A percentile compares a stretch with the other conserved stretches of the same genome.
Conservation (phyloP, 2,329 filamentous ascomycete species). For the Elsinoe necatrix region DNA sequence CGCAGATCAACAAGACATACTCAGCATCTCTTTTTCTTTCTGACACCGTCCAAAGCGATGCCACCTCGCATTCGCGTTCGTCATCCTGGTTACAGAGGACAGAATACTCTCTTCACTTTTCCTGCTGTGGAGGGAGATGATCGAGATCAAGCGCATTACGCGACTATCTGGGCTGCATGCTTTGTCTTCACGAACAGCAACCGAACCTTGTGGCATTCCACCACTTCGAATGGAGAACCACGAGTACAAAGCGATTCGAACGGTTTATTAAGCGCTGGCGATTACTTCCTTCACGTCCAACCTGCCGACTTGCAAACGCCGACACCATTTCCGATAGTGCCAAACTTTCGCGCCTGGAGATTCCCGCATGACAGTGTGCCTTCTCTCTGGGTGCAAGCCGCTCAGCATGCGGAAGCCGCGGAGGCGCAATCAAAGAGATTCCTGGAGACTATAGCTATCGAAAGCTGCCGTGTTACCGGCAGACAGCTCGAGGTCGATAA, state of each 20-base stretch:
- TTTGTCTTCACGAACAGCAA: neutral
- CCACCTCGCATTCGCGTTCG: neutral
- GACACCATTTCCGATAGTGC: slow-evolving; percentile 20
- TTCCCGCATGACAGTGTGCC: slow-evolving; percentile 21
- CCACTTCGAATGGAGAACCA: neutral
- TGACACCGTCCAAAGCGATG: neutral
- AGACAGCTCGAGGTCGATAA: slow-evolving; percentile 21
- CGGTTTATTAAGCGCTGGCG: slow-evolving; percentile 11
- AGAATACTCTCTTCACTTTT: neutral
- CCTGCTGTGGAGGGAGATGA: neutral
- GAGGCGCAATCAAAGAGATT: neutral
- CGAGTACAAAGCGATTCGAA: neutral
- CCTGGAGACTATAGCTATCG: neutral
- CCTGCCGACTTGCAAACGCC: neutral
- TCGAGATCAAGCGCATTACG: neutral
- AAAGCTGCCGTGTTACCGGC: slow-evolving; percentile 22
- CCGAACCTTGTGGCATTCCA: neutral
- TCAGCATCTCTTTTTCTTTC: no score
- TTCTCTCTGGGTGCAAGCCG: slow-evolving; percentile 15
- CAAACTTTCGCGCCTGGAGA: slow-evolving; percentile 20
- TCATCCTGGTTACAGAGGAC: neutral
- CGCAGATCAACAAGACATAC: no score
- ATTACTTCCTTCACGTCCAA: slow-evolving; percentile 14
- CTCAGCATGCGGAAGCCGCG: slow-evolving; percentile 5
- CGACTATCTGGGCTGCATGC: neutral